These are phyloP conservation scores for Lecanicillium sp. DNA, from an alignment of 2,329 filamentous ascomycete species.

Conservation along the genomic window DNA sequence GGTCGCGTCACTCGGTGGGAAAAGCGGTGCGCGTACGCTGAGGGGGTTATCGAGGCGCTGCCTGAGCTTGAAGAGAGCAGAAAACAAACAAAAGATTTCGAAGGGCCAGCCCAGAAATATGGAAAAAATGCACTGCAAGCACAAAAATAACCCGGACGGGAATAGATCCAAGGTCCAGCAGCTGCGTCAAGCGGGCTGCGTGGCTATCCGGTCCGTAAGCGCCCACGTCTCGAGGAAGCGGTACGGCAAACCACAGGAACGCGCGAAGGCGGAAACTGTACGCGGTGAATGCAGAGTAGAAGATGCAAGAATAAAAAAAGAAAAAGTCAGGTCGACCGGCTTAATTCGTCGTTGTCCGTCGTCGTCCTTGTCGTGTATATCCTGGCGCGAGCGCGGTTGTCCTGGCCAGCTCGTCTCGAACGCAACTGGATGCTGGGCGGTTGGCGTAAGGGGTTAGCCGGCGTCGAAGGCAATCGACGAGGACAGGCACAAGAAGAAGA, in stretches of 20 bases:
- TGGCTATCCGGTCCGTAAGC: slow-evolving; percentile 23
- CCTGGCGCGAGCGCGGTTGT: slow-evolving; percentile 1
- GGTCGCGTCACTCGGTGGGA: slow-evolving; percentile 10
- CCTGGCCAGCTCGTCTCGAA: slow-evolving; percentile 7
- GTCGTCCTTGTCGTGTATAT: background rate
- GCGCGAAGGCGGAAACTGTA: slow-evolving; percentile 8
- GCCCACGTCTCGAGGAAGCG: slow-evolving; percentile 13
- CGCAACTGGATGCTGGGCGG: slow-evolving; percentile 13
- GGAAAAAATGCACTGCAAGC: slow-evolving; percentile 11
- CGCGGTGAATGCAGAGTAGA: slow-evolving; percentile 7
- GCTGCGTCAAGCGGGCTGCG: slow-evolving; percentile 39
- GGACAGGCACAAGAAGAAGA: slow-evolving; percentile 11
- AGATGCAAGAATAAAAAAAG: background rate
- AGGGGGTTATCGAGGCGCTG: slow-evolving; percentile 22
- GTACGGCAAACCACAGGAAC: slow-evolving; percentile 18
- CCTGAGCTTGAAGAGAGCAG: slow-evolving; percentile 21
- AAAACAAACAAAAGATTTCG: slow-evolving; percentile 20
- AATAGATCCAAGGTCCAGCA: slow-evolving; percentile 25
- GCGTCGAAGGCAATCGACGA: slow-evolving; percentile 10
- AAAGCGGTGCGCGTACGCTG: slow-evolving; percentile 8
- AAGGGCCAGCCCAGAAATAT: slow-evolving; percentile 40
- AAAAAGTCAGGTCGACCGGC: background rate
- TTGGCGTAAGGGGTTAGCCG: slow-evolving; percentile 14
- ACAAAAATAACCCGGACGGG: slow-evolving; percentile 18
- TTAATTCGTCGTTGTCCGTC: background rate